Evolutionary conservation across 2,329 filamentous ascomycete genomes (phyloP).

Genomic region (Elsinoe australis): DNA sequence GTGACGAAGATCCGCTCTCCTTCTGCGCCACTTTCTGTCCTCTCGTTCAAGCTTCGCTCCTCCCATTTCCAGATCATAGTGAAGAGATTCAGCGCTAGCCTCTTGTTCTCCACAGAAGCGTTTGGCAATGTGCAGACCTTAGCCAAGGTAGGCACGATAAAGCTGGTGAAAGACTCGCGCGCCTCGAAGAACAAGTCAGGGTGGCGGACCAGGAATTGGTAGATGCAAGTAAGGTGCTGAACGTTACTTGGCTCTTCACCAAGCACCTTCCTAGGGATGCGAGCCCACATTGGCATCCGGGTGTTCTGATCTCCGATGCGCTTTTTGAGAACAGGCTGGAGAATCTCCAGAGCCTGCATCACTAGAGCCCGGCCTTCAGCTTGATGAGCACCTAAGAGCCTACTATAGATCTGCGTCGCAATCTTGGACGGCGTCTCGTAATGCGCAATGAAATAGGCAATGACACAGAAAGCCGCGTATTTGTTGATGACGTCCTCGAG

Average conservation of each 20-base stretch:
- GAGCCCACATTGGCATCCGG: constrained; percentile 75
- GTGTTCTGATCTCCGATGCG: constrained; percentile 65
- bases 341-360: constrained; percentile 85
- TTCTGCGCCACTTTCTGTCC: constrained; percentile 21
- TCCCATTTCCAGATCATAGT: constrained; percentile 91
- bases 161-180: constrained; percentile 77
- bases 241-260: constrained; percentile 91
- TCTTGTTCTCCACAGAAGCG: constrained; percentile 84
- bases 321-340: constrained; percentile 89
- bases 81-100: constrained; percentile 83
- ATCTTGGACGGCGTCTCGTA: constrained; percentile 97
- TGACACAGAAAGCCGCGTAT: constrained; percentile 92
- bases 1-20: constrained; percentile 28
- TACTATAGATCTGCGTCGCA: constrained; percentile 88
- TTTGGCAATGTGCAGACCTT: constrained; percentile 81
- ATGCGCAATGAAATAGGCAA: constrained; percentile 94
- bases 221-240: constrained; percentile 94
- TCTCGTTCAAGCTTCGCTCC: constrained; percentile 64
- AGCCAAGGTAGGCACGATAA: constrained; percentile 79
- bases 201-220: constrained; percentile 90
- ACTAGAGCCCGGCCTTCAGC: constrained; percentile 89
- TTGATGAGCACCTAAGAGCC: constrained; percentile 83
- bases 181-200: constrained; percentile 92
- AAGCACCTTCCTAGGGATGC: constrained; percentile 80
- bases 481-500: constrained; percentile 99